Conservation (phyloP, 805 yeast genomes). For the Candida nemodendra region DNA sequence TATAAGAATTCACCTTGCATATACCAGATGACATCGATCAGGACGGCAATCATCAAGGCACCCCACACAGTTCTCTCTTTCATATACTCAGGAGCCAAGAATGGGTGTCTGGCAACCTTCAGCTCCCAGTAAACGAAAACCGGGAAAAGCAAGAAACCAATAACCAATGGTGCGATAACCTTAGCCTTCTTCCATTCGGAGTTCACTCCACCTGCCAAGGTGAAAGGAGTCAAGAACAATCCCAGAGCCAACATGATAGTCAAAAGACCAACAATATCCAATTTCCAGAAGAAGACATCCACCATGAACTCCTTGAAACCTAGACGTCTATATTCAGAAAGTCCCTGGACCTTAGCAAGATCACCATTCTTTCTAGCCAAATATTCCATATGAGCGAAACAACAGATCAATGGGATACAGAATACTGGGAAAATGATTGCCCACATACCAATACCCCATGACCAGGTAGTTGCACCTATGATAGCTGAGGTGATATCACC, state of each 20-base stretch:
- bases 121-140: constrained; percentile 60
- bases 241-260: constrained; percentile 57
- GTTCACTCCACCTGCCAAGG: constrained; percentile 66
- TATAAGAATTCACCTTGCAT: constrained; percentile 71
- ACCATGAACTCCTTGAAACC: constrained; percentile 34
- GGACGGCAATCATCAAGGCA: constrained; percentile 57
- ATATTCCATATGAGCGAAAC: constrained; percentile 55
- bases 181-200: constrained; percentile 58
- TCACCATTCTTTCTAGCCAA: constrained; percentile 54
- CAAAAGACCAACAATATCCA: constrained; percentile 64
- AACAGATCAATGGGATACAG: constrained; percentile 55
- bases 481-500: constrained; percentile 53
- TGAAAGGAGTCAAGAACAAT: constrained; percentile 67
- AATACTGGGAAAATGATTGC: constrained; percentile 71
- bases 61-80: constrained; percentile 74
- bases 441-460: constrained; percentile 82
- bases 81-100: constrained; percentile 57
- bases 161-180: constrained; percentile 65
- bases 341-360: constrained; percentile 39
- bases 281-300: constrained; percentile 55
- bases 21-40: constrained; percentile 61
- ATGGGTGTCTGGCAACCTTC: constrained; percentile 56
- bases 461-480: constrained; percentile 43
- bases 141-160: constrained; percentile 64
- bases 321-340: constrained; percentile 27